phyloP scores from a whole-genome alignment of 1,284 basidiomycete genomes.

The Wallemia ichthyophaga region DNA sequence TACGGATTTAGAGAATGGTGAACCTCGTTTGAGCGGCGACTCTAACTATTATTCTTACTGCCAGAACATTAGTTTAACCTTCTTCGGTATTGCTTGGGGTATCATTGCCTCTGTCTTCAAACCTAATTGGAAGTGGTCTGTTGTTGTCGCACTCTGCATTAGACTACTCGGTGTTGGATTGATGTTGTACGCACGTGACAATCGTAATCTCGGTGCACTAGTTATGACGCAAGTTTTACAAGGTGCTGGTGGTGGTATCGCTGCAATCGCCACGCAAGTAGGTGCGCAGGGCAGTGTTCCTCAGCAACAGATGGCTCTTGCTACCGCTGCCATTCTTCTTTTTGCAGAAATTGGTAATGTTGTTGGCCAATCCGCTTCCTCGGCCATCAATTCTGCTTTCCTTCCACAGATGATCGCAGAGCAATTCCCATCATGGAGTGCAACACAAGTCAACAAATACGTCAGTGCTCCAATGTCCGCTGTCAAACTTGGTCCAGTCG shows the following conservation, averaged over 20 bases:
- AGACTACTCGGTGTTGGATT: slow-evolving; percentile 35
- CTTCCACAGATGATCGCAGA: background rate
- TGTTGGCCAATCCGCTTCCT: slow-evolving; percentile 25
- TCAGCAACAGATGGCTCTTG: slow-evolving; percentile 38
- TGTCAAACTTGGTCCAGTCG: background rate
- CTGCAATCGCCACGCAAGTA: slow-evolving; percentile 35
- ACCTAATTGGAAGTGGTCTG: slow-evolving; percentile 20
- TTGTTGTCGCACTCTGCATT: slow-evolving; percentile 33
- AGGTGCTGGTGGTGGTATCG: slow-evolving; percentile 47
- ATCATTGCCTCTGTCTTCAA: slow-evolving; percentile 8
- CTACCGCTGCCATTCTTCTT: slow-evolving; percentile 48
- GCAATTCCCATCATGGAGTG: background rate
- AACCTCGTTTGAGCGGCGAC: slow-evolving; percentile 3
- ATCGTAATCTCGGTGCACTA: slow-evolving; percentile 13
- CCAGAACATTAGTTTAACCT: slow-evolving; percentile 27
- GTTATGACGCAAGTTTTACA: slow-evolving; percentile 29
- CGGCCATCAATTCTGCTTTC: background rate
- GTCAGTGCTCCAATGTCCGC: background rate
- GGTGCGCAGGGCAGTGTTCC: slow-evolving; percentile 46
- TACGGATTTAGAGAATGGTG: slow-evolving; percentile 6
- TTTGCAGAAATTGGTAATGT: slow-evolving; percentile 47
- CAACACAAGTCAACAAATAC: background rate
- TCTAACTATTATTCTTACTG: slow-evolving; percentile 9
- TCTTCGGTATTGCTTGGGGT: slow-evolving; percentile 33
- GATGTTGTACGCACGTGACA: slow-evolving; percentile 18